Evolutionary conservation across 257 asterid species (phyloP).

Genomic region (Ophiorrhiza pumila): DNA sequence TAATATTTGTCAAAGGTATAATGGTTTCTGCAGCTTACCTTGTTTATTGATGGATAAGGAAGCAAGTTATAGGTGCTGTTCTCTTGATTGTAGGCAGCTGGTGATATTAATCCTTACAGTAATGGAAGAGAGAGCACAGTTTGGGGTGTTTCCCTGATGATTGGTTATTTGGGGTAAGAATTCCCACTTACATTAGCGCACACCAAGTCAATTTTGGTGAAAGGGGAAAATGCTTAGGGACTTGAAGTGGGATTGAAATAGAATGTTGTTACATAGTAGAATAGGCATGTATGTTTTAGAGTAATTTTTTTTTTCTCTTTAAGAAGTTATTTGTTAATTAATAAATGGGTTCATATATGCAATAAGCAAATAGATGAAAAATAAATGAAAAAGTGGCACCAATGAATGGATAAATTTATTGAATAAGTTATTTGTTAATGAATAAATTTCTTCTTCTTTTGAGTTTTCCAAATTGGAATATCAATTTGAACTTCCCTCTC

Average conservation of each 20-base stretch:
- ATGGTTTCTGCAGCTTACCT: background rate
- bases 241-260: background rate
- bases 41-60: background rate
- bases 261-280: background rate
- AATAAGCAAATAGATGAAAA: background rate
- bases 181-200: constrained; percentile 17
- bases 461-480: too few relatives aligned
- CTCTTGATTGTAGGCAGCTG: constrained; percentile 59
- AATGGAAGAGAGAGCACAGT: constrained; percentile 91
- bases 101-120: constrained; percentile 73
- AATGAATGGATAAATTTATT: too few relatives aligned
- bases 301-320: background rate
- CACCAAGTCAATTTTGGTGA: background rate
- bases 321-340: background rate
- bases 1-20: background rate
- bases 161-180: constrained; percentile 96
- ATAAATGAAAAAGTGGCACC: background rate
- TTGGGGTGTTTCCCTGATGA: constrained; percentile 98
- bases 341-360: background rate
- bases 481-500: background rate
- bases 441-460: too few relatives aligned
- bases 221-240: background rate
- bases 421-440: too few relatives aligned
- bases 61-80: constrained; percentile 2
- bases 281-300: too few relatives aligned